A percentile compares a stretch with the other conserved stretches of the same genome.
These are phyloP conservation scores for Eutrema salsugineum DNA, from an alignment of 441 rosid genomes.

Conservation along the genomic window DNA sequence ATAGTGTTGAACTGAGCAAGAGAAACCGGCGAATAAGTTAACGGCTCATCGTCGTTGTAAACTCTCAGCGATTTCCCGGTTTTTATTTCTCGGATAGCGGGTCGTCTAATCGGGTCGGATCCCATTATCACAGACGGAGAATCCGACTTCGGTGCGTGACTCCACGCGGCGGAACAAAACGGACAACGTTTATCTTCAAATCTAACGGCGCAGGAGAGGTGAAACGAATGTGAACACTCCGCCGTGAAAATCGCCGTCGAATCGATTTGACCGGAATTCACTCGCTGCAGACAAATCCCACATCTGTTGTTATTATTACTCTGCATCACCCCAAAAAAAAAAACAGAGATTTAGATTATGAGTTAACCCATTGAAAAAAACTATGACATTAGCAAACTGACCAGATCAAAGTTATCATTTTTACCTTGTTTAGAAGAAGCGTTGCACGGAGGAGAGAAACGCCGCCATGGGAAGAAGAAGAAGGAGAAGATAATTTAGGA, in stretches of 20 bases:
- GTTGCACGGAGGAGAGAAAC: conserved; percentile 34
- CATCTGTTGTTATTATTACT: conserved; percentile 51
- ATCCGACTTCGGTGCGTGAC: conserved; percentile 38
- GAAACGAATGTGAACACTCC: conserved; percentile 80
- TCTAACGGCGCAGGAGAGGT: conserved; percentile 64
- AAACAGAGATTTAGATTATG: neutral
- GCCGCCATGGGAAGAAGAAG: conserved; percentile 62
- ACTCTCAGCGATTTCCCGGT: conserved; percentile 49
- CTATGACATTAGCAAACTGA: neutral
- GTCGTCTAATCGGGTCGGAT: conserved; percentile 12
- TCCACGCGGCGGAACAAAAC: conserved; percentile 64
- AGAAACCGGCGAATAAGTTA: conserved; percentile 53
- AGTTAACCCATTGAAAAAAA: neutral
- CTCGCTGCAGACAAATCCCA: conserved; percentile 67
- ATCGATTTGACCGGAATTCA: conserved; percentile 48
- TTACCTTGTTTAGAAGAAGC: conserved; percentile 26
- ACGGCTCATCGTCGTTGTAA: conserved; percentile 82
- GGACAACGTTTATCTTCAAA: conserved; percentile 63
- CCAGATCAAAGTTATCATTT: neutral
- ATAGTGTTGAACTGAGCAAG: conserved; percentile 71
- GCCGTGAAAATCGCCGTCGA: conserved; percentile 77
- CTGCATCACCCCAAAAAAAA: conserved; percentile 8
- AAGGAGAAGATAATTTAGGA: conserved; percentile 72
- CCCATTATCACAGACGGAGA: neutral
- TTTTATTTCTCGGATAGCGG: conserved; percentile 28